A percentile compares a stretch with the other conserved stretches of the same genome.
Conservation (phyloP, 768 basidiomycete species). For the Tylopilus plumbeoviolaceoides region DNA sequence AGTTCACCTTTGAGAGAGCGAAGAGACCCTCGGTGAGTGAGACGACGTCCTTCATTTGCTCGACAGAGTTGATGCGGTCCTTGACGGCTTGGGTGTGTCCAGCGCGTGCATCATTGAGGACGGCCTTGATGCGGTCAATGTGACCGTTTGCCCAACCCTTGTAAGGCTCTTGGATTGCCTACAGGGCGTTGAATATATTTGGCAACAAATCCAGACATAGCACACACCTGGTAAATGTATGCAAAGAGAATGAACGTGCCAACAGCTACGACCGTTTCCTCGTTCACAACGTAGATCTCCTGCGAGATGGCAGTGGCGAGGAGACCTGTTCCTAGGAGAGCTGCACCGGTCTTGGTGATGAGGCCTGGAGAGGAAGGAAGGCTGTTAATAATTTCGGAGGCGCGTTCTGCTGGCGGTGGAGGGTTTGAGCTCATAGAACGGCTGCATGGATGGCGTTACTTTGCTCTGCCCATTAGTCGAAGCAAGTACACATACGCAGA, state of each 20-base stretch:
- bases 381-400: slow-evolving; percentile 85
- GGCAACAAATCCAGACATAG: background rate
- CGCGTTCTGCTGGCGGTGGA: slow-evolving; percentile 79
- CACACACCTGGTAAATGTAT: slow-evolving; percentile 73
- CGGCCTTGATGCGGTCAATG: slow-evolving; percentile 75
- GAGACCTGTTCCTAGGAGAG: slow-evolving; percentile 85
- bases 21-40: slow-evolving; percentile 88
- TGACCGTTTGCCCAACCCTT: slow-evolving; percentile 88
- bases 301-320: slow-evolving; percentile 92
- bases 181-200: slow-evolving; percentile 16
- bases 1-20: slow-evolving; percentile 78
- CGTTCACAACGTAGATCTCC: slow-evolving; percentile 96
- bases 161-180: slow-evolving; percentile 85
- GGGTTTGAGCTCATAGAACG: slow-evolving; percentile 64
- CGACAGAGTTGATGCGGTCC: slow-evolving; percentile 87
- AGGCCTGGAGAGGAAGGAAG: slow-evolving; percentile 80
- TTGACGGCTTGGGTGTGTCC: slow-evolving; percentile 94
- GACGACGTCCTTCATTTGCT: slow-evolving; percentile 94
- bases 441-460: slow-evolving; percentile 34
- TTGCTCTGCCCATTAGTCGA: slow-evolving; percentile 3
- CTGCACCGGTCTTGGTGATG: slow-evolving; percentile 92
- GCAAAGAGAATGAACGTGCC: slow-evolving; percentile 81
- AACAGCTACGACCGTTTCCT: slow-evolving; percentile 86
- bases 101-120: slow-evolving; percentile 76
- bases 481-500: slow-evolving; percentile 40